Evolutionary conservation across 176 grass and related monocot species (phyloP).

Genomic region (Eragrostis curvula): DNA sequence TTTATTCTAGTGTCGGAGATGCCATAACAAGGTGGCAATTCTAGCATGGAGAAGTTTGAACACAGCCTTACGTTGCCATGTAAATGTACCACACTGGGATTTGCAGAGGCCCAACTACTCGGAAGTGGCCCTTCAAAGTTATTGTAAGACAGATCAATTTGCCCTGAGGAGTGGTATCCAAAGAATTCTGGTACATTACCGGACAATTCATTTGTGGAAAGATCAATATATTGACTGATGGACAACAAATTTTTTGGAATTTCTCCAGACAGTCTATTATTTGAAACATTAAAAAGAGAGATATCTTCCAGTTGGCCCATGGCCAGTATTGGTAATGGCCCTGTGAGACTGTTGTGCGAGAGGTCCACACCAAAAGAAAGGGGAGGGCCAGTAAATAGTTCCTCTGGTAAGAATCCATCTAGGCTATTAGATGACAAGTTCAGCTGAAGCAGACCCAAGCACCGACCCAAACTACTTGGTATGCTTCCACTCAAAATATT

Average conservation of each 20-base stretch:
- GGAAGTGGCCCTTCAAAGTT: conserved; percentile 29
- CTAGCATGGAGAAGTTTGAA: neutral
- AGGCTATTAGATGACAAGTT: conserved; percentile 44
- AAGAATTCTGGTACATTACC: neutral
- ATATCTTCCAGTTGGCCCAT: neutral
- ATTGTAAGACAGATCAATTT: conserved; percentile 35
- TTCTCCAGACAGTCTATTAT: conserved; percentile 23
- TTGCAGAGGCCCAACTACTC: neutral
- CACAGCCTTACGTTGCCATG: conserved; percentile 18
- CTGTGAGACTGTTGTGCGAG: conserved; percentile 1
- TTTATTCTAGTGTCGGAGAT: neutral
- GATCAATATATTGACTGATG: conserved; percentile 12
- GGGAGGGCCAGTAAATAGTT: neutral
- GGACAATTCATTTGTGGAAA: conserved; percentile 15
- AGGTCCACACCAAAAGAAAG: conserved; percentile 16
- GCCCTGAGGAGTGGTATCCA: neutral
- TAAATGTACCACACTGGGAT: neutral
- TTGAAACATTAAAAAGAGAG: conserved; percentile 28
- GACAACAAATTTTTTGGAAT: neutral
- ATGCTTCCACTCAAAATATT: conserved; percentile 55
- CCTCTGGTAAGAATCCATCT: conserved; percentile 14
- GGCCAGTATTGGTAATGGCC: neutral
- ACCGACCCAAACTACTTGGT: conserved; percentile 41
- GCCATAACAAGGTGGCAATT: neutral
- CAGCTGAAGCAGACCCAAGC: conserved; percentile 35